A percentile compares a stretch with the other conserved stretches of the same genome.
Conservation (phyloP, 2,329 filamentous ascomycete species). For the Clarireedia sp. region DNA sequence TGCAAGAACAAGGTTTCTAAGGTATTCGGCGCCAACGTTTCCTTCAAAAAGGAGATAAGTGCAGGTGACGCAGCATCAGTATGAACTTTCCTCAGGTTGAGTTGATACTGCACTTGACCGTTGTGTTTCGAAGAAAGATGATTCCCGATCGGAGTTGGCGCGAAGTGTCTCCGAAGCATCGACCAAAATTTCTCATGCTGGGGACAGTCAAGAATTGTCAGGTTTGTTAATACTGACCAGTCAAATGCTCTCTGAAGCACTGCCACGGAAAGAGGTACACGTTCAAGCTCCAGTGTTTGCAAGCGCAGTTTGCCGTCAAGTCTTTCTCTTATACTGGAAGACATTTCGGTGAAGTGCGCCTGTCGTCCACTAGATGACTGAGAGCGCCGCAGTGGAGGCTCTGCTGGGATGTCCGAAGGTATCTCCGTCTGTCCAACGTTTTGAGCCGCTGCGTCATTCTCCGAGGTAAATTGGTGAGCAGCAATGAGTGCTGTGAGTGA, state of each 20-base stretch:
- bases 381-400: slow-evolving; percentile 21
- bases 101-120: slow-evolving; percentile 44
- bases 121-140: slow-evolving; percentile 27
- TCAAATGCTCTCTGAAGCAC: slow-evolving; percentile 66
- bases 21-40: slow-evolving; percentile 69
- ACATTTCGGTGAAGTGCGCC: slow-evolving; percentile 20
- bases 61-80: slow-evolving; percentile 64
- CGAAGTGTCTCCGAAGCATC: slow-evolving; percentile 55
- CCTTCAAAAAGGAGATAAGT: slow-evolving; percentile 66
- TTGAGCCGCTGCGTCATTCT: neutral
- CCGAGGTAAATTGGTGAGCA: slow-evolving; percentile 17
- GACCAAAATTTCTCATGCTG: slow-evolving; percentile 72
- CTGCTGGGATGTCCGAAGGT: slow-evolving; percentile 7
- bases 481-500: slow-evolving; percentile 24
- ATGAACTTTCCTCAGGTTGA: slow-evolving; percentile 66
- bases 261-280: slow-evolving; percentile 62
- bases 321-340: slow-evolving; percentile 30
- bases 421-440: slow-evolving; percentile 1
- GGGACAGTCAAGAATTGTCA: slow-evolving; percentile 67
- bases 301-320: slow-evolving; percentile 54
- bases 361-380: slow-evolving; percentile 20
- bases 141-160: slow-evolving; percentile 33
- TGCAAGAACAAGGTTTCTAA: slow-evolving; percentile 75
- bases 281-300: slow-evolving; percentile 67
- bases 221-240: slow-evolving; percentile 61